These are phyloP conservation scores for Lactarius pseudohatsudake DNA, from an alignment of 768 basidiomycete genomes.

Conservation along the genomic window DNA sequence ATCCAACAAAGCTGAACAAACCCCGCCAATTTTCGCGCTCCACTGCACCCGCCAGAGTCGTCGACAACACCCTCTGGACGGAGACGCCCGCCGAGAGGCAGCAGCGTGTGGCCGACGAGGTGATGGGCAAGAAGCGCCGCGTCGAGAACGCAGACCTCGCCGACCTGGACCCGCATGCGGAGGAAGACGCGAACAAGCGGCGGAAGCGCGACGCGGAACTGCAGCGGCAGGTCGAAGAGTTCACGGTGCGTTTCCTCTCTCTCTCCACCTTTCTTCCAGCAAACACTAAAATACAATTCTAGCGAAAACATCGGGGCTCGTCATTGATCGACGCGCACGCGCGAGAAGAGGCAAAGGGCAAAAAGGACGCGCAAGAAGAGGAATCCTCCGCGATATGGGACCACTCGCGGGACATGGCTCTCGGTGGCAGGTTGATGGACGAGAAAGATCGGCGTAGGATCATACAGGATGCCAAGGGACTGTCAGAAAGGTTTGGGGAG, in stretches of 20 bases:
- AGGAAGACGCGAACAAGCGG: slow-evolving; percentile 51
- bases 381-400: slow-evolving; percentile 83
- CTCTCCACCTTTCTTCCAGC: background rate
- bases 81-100: slow-evolving; percentile 94
- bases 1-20: slow-evolving; percentile 77
- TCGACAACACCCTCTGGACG: slow-evolving; percentile 84
- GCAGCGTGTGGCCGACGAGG: slow-evolving; percentile 90
- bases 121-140: slow-evolving; percentile 84
- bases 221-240: slow-evolving; percentile 69
- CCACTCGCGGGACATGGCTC: slow-evolving; percentile 83
- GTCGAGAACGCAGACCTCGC: slow-evolving; percentile 58
- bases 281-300: background rate
- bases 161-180: slow-evolving; percentile 41
- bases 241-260: slow-evolving; percentile 55
- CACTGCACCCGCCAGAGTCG: slow-evolving; percentile 39
- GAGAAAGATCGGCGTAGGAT: slow-evolving; percentile 76
- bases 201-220: slow-evolving; percentile 68
- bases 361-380: slow-evolving; percentile 49
- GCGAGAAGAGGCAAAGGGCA: slow-evolving; percentile 44
- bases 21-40: slow-evolving; percentile 76
- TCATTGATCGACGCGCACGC: slow-evolving; percentile 41
- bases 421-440: slow-evolving; percentile 88
- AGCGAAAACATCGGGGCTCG: slow-evolving; percentile 35
- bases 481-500: slow-evolving; percentile 81
- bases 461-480: slow-evolving; percentile 75